phyloP scores from a whole-genome alignment of 495 filamentous ascomycete genomes.

The Penicillium paradoxum region DNA sequence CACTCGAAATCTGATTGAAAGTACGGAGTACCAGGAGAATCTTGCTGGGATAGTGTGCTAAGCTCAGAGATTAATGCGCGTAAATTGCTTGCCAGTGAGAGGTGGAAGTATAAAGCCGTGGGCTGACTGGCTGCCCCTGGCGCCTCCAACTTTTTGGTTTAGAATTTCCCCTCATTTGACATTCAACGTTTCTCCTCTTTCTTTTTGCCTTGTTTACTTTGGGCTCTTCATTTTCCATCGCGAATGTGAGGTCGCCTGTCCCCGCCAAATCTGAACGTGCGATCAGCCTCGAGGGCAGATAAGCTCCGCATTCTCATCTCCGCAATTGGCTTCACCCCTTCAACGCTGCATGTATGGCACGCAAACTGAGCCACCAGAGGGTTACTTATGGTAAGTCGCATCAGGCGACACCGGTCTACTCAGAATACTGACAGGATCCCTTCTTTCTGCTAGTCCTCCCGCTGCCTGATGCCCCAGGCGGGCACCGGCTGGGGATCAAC shows the following conservation, averaged over 20 bases:
- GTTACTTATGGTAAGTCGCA: slow-evolving; percentile 42
- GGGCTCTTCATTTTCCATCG: not conserved
- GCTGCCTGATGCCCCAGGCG: slow-evolving; percentile 82
- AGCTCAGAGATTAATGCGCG: no score
- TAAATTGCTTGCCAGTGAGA: not conserved
- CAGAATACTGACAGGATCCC: slow-evolving; percentile 12
- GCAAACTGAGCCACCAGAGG: slow-evolving; percentile 47
- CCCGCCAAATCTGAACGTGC: slow-evolving; percentile 20
- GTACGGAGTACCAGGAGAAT: no score
- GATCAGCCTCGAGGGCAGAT: slow-evolving; percentile 33
- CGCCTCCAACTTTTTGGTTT: slow-evolving; percentile 3
- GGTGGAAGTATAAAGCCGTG: not conserved
- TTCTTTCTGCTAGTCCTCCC: slow-evolving; percentile 71
- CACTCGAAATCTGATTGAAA: no score
- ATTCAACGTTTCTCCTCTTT: not conserved
- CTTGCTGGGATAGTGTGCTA: no score
- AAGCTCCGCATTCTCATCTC: slow-evolving; percentile 35
- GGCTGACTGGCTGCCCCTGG: not conserved
- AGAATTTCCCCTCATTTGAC: slow-evolving; percentile 18
- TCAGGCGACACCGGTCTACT: slow-evolving; percentile 1
- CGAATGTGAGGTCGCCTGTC: slow-evolving; percentile 20
- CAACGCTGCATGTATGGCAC: slow-evolving; percentile 40
- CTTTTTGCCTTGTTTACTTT: not conserved
- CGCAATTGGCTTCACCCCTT: slow-evolving; percentile 30
- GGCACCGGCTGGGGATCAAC: slow-evolving; percentile 91